Evolutionary conservation across 164 flowering plant species (phyloP).

Genomic region (Tetracentron sinense): DNA sequence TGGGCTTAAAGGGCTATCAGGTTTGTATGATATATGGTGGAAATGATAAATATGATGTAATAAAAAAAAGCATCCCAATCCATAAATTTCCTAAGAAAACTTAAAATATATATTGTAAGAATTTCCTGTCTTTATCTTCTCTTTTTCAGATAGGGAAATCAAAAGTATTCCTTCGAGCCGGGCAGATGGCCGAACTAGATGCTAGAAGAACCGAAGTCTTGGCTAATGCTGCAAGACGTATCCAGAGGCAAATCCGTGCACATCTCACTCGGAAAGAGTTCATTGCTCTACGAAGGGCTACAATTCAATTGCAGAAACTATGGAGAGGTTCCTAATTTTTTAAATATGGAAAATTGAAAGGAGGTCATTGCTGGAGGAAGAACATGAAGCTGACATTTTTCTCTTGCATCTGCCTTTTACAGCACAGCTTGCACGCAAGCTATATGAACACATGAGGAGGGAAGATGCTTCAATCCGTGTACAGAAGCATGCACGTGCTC

Average conservation of each 20-base stretch:
- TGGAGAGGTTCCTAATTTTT: conserved; percentile 82
- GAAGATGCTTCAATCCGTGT: conserved; percentile 65
- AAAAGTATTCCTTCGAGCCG: conserved; percentile 86
- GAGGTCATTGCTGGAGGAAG: neutral
- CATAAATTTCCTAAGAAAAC: neutral
- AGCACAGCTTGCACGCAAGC: conserved; percentile 64
- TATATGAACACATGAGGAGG: conserved; percentile 58
- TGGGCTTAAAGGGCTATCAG: conserved; percentile 85
- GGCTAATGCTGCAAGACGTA: conserved; percentile 61
- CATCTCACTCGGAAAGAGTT: conserved; percentile 64
- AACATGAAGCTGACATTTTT: conserved; percentile 4
- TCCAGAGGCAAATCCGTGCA: conserved; percentile 76
- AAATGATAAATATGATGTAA: too few species aligned
- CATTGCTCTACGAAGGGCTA: conserved; percentile 42
- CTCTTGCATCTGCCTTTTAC: conserved; percentile 13
- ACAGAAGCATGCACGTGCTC: conserved; percentile 57
- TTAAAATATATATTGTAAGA: neutral
- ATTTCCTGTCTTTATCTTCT: neutral
- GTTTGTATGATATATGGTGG: conserved; percentile 30
- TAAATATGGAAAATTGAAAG: neutral
- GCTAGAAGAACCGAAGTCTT: conserved; percentile 74
- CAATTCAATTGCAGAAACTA: conserved; percentile 50
- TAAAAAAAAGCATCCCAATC: neutral
- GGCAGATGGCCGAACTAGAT: conserved; percentile 94
- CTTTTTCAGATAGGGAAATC: conserved; percentile 69